Percentiles rank a stretch among this genome's conserved stretches.
These are phyloP conservation scores for Thuja plicata DNA, from an alignment of 83 land plant species.

Conservation along the genomic window DNA sequence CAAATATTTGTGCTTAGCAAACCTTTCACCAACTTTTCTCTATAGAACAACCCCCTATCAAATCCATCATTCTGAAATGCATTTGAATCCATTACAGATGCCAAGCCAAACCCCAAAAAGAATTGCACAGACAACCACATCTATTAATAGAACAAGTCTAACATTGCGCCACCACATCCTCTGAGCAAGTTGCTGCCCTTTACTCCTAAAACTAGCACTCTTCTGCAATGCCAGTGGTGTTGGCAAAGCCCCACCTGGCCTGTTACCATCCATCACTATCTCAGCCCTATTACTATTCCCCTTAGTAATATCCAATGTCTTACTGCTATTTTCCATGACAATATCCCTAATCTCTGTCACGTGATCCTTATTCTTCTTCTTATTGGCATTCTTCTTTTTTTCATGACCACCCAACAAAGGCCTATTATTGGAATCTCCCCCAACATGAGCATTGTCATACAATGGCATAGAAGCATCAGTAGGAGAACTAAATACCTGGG, in stretches of 20 bases:
- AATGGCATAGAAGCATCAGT: background rate
- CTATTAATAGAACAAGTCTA: slow-evolving; percentile 47
- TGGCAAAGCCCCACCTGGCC: slow-evolving; percentile 20
- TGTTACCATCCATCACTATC: slow-evolving; percentile 22
- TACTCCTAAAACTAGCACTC: slow-evolving; percentile 35
- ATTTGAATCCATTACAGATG: slow-evolving; percentile 47
- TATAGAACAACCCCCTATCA: background rate
- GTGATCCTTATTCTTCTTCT: slow-evolving; percentile 17
- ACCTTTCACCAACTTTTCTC: background rate
- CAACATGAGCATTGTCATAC: background rate
- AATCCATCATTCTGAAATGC: slow-evolving; percentile 11
- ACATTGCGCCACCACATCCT: slow-evolving; percentile 69
- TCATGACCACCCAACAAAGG: slow-evolving; percentile 47
- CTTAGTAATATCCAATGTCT: slow-evolving; percentile 31
- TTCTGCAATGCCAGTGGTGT: slow-evolving; percentile 29
- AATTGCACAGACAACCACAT: slow-evolving; percentile 51
- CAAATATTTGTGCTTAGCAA: background rate
- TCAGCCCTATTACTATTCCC: slow-evolving; percentile 13
- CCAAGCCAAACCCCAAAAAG: slow-evolving; percentile 67
- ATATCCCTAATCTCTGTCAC: slow-evolving; percentile 32
- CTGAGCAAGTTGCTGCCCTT: slow-evolving; percentile 34
- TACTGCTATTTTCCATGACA: slow-evolving; percentile 36
- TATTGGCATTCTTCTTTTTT: slow-evolving; percentile 29
- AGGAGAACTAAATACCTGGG: background rate
- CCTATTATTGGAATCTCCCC: slow-evolving; percentile 20